Evolutionary conservation across 2,329 filamentous ascomycete species (phyloP), one percentile per base, ranked within the genome.

Genomic region (Pseudopyricularia cyperi): DNA sequence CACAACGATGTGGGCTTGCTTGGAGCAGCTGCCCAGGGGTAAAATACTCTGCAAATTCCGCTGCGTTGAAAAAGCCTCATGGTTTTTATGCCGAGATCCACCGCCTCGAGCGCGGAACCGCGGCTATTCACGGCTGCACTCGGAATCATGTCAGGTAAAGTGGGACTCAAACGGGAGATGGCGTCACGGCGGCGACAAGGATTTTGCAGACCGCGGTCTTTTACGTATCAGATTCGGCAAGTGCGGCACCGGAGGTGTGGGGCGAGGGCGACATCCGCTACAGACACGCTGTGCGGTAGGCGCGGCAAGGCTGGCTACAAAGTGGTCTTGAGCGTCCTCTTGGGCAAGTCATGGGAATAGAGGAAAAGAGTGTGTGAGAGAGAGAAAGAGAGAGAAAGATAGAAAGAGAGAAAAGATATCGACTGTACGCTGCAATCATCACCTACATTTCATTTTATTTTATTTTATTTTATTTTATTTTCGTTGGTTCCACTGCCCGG

Each of bases 311-410:
- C 39, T 33, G 50, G 37, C 50, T 51, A 51, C 50, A 51, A 51
- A 51, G 50, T 51, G 50, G 22, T 30, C 37, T 51, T 37, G 12
- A 33, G 28, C 50, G 50, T 51, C 50, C 50, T 51, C 50, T 32
- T 37, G 19, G 46, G 37, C 1, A 32, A n/a, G n/a, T n/a, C n/a
- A n/a, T n/a, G n/a, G n/a, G n/a, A n/a, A n/a, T n/a, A n/a, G n/a
- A n/a, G n/a, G n/a, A n/a, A n/a, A n/a, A n/a, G n/a, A n/a, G n/a
- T n/a, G n/a, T 30, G 9, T 30, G 28, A 30, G 28, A 30, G 4
- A 9, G 28, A 30, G 28, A n/a, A n/a, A n/a, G 28, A 5, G 28
- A 30, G 28, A 30, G 4, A 30, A 4, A 30, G 28, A 30, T 4
- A 30, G 28, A 30, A 30, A 30, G 9, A 30, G 28, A 4, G 28